Conservation (phyloP, 73 alveolate species). For the Paramecium octaurelia region DNA sequence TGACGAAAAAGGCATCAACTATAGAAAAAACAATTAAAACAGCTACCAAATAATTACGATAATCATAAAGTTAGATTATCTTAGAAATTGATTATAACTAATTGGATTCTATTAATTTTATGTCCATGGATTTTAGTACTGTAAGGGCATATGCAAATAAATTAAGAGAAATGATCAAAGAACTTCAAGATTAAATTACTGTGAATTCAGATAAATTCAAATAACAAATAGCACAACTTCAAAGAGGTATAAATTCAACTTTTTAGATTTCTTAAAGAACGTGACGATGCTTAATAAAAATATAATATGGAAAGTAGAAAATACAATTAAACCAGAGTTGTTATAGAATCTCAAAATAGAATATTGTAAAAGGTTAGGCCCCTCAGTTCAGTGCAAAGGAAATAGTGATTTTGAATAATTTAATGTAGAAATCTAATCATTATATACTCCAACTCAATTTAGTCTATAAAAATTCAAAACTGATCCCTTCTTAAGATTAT, state of each 20-base stretch:
- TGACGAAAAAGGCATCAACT: background rate
- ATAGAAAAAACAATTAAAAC: constrained; percentile 21
- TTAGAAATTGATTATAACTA: background rate
- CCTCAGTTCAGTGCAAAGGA: background rate
- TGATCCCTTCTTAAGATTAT: background rate
- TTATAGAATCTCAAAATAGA: constrained; percentile 42
- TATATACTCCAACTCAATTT: background rate
- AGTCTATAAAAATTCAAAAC: constrained; percentile 21
- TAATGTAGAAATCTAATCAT: constrained; percentile 2
- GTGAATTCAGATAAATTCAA: background rate
- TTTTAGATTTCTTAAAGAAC: background rate
- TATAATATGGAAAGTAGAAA: constrained; percentile 39
- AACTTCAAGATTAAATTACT: background rate
- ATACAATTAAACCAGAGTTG: constrained; percentile 24
- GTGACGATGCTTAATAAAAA: background rate
- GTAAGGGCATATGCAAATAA: background rate
- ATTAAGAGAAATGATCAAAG: constrained; percentile 37
- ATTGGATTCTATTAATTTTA: background rate
- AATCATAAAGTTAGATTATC: background rate
- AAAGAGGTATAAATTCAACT: background rate
- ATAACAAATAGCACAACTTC: background rate
- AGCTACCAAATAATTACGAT: background rate
- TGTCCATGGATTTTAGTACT: background rate
- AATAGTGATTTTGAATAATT: background rate
- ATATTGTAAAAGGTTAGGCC: constrained; percentile 16